Base-by-base conservation (phyloP, 208 protist species). In the Angomonas ambiguus region DNA sequence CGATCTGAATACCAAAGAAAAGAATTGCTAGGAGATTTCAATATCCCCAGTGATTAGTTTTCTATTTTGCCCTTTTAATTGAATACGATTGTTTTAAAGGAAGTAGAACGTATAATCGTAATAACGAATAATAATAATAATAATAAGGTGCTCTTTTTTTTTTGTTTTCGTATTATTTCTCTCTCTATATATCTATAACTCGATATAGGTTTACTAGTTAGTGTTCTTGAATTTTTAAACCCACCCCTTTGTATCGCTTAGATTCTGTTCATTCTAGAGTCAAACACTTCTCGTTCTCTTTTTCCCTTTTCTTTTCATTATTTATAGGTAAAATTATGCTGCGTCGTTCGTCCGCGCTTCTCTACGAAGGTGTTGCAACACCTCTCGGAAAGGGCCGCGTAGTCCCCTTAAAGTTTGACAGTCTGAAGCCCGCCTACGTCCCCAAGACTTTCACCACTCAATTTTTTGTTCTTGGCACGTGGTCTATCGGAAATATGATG, bases 331-430 rank as follows among this genome's bases (percentile, higher is more conserved):
- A 33, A 48, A 49, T 38, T 63, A 93, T 91, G 87, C 82, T 93
- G 51, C 82, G 84, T 38, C 83, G 81, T 59, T 83, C 82, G 51
- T 35, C 75, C 11, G 63, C 77, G 22, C 67, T 64, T 3, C 65
- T 87, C 18, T 87, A 89, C 68, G 74, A 83, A 65, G 77, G 75
- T 72, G 51, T 93, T 57, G 45, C 74, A n/a, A 62, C 74, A 2
- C 80, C 87, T 4, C 74, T 93, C 32, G 87, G 87, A 33, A 90
- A 93, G 71, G 87, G 87, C 22, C 80, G 78, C 62, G 87, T 93
- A 20, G 80, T 93, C 1, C 87, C 87, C 28, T 71, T 93, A 53
- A 90, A 85, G 69, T 93, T 91, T 49, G 77, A 88, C 76, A 76
- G 82, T 42, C 66, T 90, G 38, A 90, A 87, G 71, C 87, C 87